Base-by-base conservation (phyloP, 371 early-diverging fungal species). In the Ordospora pajunii region DNA sequence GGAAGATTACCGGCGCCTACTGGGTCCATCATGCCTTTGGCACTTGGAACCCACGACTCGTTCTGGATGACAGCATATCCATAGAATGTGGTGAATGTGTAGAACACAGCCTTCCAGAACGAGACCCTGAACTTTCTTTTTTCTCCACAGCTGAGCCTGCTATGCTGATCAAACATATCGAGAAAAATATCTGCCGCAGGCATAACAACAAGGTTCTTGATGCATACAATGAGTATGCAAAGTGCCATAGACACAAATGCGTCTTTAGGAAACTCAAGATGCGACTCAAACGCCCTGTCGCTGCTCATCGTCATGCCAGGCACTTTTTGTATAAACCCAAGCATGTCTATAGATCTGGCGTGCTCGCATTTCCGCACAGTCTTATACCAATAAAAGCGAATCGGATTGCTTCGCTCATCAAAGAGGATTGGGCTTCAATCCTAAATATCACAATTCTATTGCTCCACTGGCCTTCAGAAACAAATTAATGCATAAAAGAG, bases 71-170 rank as follows among this genome's bases (percentile, higher is more conserved):
- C 48, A 40, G 50, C 48, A 9, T 66, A 46, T 7, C 80, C 80
- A 11, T 73, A 77, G 14, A 50, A 11, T 3, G 75, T 50, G 17
- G 69, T 22, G 37, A 67, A 70, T 10, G 63, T 25, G 58, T 72
- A 80, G 27, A 64, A 77, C 58, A 82, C 40, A 22, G 51, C 67
- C 62, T 79, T 80, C 67, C 67, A 82, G 25, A 82, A 53, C 5
- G 78, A 75, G 42, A 74, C 21, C 19, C 40, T 48, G 49, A 77
- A 73, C 52, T 80, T 82, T 62, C 27, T 75, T 19, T 49, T 50
- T 19, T 58, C 43, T 17, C 19, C 37, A 70, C 6, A 19, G 7
- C 40, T 45, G 12, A 70, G 10, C 12, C 45, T 49, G 11, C 64
- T 10, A 7, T 58, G 37, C 58, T 37, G 2, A 58, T 40, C 58